Conservation (phyloP, 1,284 basidiomycete species). For the Earliella scabrosa region DNA sequence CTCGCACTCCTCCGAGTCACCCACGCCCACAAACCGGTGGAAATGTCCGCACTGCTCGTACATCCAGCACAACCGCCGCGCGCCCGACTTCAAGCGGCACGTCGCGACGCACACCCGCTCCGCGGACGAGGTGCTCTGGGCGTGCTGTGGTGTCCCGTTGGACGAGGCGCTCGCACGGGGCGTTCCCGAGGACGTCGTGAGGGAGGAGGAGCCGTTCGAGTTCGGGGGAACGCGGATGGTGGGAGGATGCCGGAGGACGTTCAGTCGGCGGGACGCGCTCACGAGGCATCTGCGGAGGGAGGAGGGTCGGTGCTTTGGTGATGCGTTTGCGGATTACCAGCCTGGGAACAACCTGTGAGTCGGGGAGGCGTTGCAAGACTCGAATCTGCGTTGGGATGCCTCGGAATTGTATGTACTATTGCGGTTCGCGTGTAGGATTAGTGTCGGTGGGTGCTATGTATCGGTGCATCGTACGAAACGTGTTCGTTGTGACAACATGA, state of each 20-base stretch:
- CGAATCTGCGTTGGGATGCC: no score
- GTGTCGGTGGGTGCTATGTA: no score
- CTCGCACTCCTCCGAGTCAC: not conserved
- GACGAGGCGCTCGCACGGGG: not conserved
- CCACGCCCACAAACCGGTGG: not conserved
- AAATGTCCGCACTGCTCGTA: constrained; percentile 17
- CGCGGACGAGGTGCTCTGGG: constrained; percentile 29
- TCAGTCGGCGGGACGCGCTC: constrained; percentile 60
- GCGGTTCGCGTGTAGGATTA: no score
- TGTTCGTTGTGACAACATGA: no score
- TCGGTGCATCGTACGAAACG: no score
- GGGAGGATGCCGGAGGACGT: constrained; percentile 54
- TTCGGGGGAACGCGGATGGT: constrained; percentile 24
- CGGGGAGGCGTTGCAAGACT: no score
- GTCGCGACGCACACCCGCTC: constrained; percentile 51
- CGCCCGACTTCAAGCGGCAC: constrained; percentile 60
- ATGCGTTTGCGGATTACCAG: constrained; percentile 12
- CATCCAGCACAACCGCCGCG: constrained; percentile 44
- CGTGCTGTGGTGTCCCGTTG: constrained; percentile 1
- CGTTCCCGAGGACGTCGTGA: not conserved
- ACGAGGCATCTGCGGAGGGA: constrained; percentile 55
- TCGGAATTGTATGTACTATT: no score
- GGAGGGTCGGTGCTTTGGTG: constrained; percentile 45
- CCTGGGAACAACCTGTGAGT: not conserved
- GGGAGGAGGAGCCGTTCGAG: not conserved